Evolutionary conservation across 805 yeast genomes (phyloP).

Genomic region (Saccharomycopsis amapae): DNA sequence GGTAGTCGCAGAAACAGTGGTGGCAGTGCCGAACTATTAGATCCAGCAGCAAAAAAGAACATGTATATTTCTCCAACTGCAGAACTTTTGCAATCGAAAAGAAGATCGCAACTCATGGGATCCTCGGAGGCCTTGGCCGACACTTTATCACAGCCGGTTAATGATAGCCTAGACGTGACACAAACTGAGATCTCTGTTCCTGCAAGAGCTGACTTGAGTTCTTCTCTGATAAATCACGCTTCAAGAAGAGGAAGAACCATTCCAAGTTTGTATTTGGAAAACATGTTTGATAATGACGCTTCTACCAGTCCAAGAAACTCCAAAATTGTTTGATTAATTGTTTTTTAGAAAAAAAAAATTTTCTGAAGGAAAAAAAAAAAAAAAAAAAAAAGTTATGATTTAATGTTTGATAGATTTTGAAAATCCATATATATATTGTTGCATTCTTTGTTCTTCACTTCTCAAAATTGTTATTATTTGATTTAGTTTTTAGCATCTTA

Average conservation of each 20-base stretch:
- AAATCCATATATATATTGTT: no score
- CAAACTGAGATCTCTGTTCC: conserved; percentile 13
- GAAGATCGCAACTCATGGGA: neutral
- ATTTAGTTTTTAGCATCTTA: no score
- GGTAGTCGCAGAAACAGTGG: no score
- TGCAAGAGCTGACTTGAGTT: conserved; percentile 10
- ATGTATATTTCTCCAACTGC: conserved; percentile 80
- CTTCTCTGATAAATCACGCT: neutral
- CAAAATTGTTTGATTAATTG: neutral
- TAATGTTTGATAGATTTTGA: no score
- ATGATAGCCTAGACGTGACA: neutral
- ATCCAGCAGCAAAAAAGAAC: no score
- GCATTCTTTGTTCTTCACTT: no score
- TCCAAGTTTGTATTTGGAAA: conserved; percentile 21
- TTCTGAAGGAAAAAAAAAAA: no score
- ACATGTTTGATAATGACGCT: conserved; percentile 16
- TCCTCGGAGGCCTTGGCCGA: neutral
- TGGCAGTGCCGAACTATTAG: no score
- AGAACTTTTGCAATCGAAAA: conserved; percentile 54
- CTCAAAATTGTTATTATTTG: no score
- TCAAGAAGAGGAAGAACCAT: conserved; percentile 15
- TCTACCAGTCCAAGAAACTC: neutral
- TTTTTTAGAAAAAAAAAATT: neutral
- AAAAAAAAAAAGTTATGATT: no score
- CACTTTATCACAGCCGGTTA: neutral